Evolutionary conservation across 1,284 basidiomycete species (phyloP).

Genomic region (Macrocystidia cucumis): DNA sequence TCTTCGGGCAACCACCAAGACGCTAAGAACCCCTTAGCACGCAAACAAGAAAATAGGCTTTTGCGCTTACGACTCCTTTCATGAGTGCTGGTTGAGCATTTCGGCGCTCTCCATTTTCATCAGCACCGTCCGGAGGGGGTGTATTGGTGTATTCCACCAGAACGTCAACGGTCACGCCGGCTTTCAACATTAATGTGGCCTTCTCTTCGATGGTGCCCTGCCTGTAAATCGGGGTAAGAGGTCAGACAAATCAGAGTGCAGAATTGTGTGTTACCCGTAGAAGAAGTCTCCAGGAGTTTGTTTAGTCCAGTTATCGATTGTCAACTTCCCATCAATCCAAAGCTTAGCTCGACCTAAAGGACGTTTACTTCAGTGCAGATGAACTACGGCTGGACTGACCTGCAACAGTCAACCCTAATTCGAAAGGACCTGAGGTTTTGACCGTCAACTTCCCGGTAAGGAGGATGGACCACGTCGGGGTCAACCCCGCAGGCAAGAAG

Average conservation of each 20-base stretch:
- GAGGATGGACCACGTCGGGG: constrained; percentile 42
- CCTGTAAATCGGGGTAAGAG: constrained; percentile 17
- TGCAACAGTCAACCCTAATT: constrained; percentile 50
- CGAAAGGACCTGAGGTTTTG: constrained; percentile 34
- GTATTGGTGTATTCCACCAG: constrained; percentile 60
- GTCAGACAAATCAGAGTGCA: not conserved
- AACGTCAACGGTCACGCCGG: constrained; percentile 39
- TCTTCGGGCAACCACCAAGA: constrained; percentile 58
- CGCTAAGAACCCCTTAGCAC: constrained; percentile 25
- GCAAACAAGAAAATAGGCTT: constrained; percentile 4
- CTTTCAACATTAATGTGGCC: constrained; percentile 34
- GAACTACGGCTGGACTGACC: constrained; percentile 20
- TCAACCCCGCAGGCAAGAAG: constrained; percentile 46
- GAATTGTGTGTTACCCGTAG: constrained; percentile 36
- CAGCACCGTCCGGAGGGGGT: constrained; percentile 35
- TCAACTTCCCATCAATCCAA: constrained; percentile 52
- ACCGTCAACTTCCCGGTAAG: constrained; percentile 36
- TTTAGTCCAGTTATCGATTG: constrained; percentile 65
- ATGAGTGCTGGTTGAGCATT: constrained; percentile 55
- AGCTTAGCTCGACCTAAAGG: constrained; percentile 46
- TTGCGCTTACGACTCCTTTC: constrained; percentile 49
- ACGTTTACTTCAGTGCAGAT: not conserved
- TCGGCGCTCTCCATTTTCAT: constrained; percentile 32
- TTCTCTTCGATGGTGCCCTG: constrained; percentile 61
- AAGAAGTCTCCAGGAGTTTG: constrained; percentile 63